Conservation (phyloP, 1,284 basidiomycete genomes). For the Cutaneotrichosporon sp. region DNA sequence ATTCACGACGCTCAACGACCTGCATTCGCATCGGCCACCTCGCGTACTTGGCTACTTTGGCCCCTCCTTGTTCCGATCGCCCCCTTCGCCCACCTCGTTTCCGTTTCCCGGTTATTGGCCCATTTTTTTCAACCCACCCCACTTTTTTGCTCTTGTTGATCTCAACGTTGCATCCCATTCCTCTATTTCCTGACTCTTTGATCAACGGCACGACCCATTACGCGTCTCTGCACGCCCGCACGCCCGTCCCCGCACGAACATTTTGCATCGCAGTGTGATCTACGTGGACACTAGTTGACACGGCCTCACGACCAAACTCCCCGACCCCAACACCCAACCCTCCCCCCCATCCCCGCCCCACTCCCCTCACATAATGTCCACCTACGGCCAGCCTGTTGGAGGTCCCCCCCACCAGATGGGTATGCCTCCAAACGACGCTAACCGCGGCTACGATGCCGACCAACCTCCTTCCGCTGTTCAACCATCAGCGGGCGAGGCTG, state of each 20-base stretch:
- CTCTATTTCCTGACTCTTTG: background rate
- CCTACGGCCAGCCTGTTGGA: constrained; percentile 1
- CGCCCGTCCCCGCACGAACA: background rate
- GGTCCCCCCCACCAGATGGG: constrained; percentile 1
- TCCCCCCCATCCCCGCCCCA: background rate
- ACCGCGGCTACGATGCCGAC: constrained; percentile 11
- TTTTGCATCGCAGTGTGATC: background rate
- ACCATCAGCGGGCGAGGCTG: background rate
- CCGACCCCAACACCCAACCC: background rate
- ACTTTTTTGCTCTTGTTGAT: background rate
- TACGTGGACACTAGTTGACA: too few species aligned
- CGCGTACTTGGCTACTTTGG: too few species aligned
- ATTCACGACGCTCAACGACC: too few species aligned
- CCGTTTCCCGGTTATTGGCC: background rate
- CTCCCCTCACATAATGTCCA: background rate
- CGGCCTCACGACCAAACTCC: too few species aligned
- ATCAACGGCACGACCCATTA: too few species aligned
- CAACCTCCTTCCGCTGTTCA: background rate
- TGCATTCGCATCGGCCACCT: too few species aligned
- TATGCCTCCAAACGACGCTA: constrained; percentile 1
- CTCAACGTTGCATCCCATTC: background rate
- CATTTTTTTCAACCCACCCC: constrained; percentile 4
- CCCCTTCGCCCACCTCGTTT: background rate
- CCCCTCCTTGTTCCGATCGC: background rate
- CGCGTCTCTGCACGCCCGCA: background rate